A percentile compares a stretch with the other conserved stretches of the same genome.
phyloP scores from a whole-genome alignment of 1,139 yeast genomes.

The Pichia sp. region DNA sequence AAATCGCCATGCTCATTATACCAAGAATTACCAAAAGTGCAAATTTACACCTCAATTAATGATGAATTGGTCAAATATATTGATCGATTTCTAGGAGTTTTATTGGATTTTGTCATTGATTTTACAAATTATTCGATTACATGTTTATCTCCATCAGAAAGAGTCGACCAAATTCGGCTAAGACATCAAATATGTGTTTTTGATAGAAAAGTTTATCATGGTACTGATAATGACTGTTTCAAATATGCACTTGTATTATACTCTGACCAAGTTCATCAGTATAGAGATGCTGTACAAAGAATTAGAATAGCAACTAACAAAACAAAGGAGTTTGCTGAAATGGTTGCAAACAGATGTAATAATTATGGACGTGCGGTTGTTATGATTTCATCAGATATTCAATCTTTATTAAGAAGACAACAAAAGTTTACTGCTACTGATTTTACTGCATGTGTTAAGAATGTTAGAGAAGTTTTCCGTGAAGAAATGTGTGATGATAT shows the following conservation, averaged over 20 bases:
- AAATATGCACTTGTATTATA: slow-evolving; percentile 57
- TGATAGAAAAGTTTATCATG: slow-evolving; percentile 34
- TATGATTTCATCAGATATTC: slow-evolving; percentile 47
- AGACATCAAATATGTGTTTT: slow-evolving; percentile 33
- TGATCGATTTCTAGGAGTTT: slow-evolving; percentile 42
- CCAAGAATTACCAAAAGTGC: slow-evolving; percentile 1
- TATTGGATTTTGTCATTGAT: slow-evolving; percentile 72
- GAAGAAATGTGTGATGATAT: slow-evolving; percentile 80
- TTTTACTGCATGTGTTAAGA: slow-evolving; percentile 58
- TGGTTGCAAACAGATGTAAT: slow-evolving; percentile 65
- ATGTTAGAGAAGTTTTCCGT: slow-evolving; percentile 63
- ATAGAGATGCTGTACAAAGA: slow-evolving; percentile 63
- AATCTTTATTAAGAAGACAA: slow-evolving; percentile 48
- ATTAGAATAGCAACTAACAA: slow-evolving; percentile 61
- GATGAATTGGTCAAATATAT: slow-evolving; percentile 33
- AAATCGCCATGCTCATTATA: slow-evolving; percentile 36
- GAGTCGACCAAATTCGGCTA: slow-evolving; percentile 38
- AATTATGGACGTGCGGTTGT: slow-evolving; percentile 64
- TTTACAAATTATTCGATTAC: slow-evolving; percentile 41
- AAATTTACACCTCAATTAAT: slow-evolving; percentile 28
- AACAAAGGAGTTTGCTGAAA: slow-evolving; percentile 59
- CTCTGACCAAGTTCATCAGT: slow-evolving; percentile 76
- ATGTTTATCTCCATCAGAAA: slow-evolving; percentile 22
- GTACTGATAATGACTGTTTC: slow-evolving; percentile 40
- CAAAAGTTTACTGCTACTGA: slow-evolving; percentile 52